A percentile compares a stretch with the other conserved stretches of the same genome.
phyloP scores from a whole-genome alignment of 2,329 filamentous ascomycete genomes.

The Hypoxylon sp. region DNA sequence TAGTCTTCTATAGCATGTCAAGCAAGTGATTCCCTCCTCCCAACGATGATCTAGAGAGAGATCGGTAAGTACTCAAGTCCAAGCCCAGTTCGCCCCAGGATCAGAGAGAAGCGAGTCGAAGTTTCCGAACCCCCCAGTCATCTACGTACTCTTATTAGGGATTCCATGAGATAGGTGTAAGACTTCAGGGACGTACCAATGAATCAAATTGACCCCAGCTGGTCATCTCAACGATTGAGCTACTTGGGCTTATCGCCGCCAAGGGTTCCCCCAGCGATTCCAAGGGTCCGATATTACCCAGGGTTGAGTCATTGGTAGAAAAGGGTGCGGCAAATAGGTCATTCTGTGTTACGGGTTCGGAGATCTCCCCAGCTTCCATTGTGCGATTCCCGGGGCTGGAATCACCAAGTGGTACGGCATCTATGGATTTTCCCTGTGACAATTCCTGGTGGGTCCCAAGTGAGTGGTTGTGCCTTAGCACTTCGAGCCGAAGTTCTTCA shows the following conservation, averaged over 20 bases:
- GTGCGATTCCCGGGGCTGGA: neutral
- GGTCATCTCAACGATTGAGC: slow-evolving; percentile 24
- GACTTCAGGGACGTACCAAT: slow-evolving; percentile 9
- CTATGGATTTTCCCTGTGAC: neutral
- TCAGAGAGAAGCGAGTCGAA: slow-evolving; percentile 22
- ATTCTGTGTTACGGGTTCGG: slow-evolving; percentile 1
- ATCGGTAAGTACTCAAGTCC: neutral
- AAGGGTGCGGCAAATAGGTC: neutral
- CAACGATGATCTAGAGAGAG: neutral
- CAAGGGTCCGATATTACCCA: slow-evolving; percentile 1
- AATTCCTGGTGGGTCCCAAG: neutral
- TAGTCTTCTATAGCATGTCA: neutral
- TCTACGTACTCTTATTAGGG: neutral
- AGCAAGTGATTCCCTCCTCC: neutral
- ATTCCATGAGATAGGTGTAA: neutral
- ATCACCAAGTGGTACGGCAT: neutral
- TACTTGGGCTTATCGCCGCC: slow-evolving; percentile 19
- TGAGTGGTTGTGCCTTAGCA: slow-evolving; percentile 15
- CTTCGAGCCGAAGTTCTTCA: slow-evolving; percentile 23
- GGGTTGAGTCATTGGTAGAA: neutral
- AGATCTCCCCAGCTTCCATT: neutral
- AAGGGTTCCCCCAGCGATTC: slow-evolving; percentile 7
- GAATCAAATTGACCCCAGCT: slow-evolving; percentile 23
- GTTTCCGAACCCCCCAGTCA: slow-evolving; percentile 22
- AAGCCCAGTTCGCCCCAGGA: slow-evolving; percentile 17